Evolutionary conservation across 805 yeast genomes (phyloP), one percentile per base, ranked within the genome.

Genomic region (Spencermartinsiella europaea): DNA sequence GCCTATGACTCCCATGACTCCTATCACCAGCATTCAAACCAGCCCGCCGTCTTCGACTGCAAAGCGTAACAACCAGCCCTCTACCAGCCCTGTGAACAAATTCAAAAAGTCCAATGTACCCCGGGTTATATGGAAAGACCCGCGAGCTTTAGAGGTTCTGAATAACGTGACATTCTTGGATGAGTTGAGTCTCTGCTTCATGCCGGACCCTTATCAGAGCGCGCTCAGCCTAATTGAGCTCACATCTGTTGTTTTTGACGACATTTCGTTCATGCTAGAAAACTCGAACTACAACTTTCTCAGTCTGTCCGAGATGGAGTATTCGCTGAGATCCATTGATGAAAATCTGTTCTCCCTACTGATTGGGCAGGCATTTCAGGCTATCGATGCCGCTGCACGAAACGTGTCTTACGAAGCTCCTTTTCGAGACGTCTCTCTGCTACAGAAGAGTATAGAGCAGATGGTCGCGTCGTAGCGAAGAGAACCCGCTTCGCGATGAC

Each of bases 121-220:
- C n/a, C 44, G 38, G 17, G 19, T 17, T 14, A 10, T 51, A 12
- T 14, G 16, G 28, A 43, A 31, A n/a, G 42, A 44, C 34, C 21
- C 39, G 2, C 21, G 12, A 2, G 48, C 51, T 10, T 12, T 45
- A 37, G 10, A 33, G 4, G 17, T 50, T 7, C 25, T 52, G 37
- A 20, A 17, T 7, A 10, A 28, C 4, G 38, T 52, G 35, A 21
- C 22, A 14, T 25, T 39, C 14, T 35, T 44, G 5, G 25, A 38
- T n/a, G 53, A 53, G 15, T 34, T 40, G 10, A 49, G 51, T 31
- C 42, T 53, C 25, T 36, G 48, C n/a, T 53, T 40, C 38, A 19
- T 34, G 2, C 55, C 57, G 1, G 57, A 53, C 34, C 39, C 50
- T n/a, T 43, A 43, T 40, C 48, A 53, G 39, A 28, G 46, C 3